Evolutionary conservation across 768 basidiomycete species (phyloP).

Genomic region (Hirschioporus abietinus): DNA sequence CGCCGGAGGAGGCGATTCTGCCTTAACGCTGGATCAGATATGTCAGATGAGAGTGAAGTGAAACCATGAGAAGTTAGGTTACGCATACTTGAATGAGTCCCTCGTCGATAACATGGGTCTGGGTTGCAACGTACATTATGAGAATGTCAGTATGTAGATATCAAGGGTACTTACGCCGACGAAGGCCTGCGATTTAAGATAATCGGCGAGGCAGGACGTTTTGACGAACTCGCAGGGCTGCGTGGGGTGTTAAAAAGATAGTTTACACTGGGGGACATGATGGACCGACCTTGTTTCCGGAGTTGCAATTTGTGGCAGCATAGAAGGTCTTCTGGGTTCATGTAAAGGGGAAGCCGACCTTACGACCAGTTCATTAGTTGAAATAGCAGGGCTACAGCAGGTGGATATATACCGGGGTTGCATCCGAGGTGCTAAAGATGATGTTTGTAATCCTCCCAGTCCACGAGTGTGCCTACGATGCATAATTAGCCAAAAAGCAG

Average conservation of each 20-base stretch:
- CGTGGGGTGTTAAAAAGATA: not conserved
- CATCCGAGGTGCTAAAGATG: not conserved
- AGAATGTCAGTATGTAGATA: not conserved
- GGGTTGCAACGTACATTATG: not conserved
- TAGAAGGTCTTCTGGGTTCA: not conserved
- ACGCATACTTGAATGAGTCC: not conserved
- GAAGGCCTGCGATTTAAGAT: not conserved
- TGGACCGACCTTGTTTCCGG: slow-evolving; percentile 3
- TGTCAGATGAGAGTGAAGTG: not conserved
- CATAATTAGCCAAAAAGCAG: not conserved
- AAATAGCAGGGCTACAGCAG: not conserved
- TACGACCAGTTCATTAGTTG: not conserved
- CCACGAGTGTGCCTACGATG: not conserved
- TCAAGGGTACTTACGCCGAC: not conserved
- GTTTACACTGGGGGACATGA: not conserved
- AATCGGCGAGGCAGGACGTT: not conserved
- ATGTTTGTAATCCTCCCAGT: not conserved
- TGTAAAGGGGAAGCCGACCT: not conserved
- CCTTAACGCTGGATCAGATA: not conserved
- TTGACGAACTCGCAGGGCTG: not conserved
- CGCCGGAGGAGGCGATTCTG: not conserved
- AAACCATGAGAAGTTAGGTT: not conserved
- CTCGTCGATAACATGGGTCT: not conserved
- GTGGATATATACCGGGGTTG: not conserved
- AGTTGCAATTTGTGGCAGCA: not conserved